Evolutionary conservation across 208 protist genomes (phyloP), one percentile per base, ranked within the genome.

Genomic region (Leishmania lainsoni): DNA sequence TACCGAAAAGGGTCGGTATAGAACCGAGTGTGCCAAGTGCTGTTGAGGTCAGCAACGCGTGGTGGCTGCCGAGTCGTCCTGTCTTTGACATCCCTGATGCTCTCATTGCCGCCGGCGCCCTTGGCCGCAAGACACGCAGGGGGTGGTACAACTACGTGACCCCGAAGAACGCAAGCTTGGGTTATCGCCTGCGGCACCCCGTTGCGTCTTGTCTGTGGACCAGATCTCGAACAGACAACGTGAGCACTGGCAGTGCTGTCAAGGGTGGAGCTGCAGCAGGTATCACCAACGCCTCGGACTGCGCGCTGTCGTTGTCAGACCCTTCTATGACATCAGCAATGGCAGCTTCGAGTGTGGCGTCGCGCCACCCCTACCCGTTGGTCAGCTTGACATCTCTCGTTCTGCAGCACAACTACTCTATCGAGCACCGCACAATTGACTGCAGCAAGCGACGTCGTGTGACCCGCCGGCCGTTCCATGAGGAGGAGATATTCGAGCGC

Each of bases 401-500:
- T 10, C 77, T 79, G 45, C 82, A 81, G 51, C 89, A 87, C 81
- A 94, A 96, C 78, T 89, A 93, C 32, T 79, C 78, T 2, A 84
- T 91, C 32, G 90, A 96, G 82, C 81, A 90, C 65, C 76, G 90
- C 61, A 86, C 91, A 26, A 78, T 97, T 1, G 68, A 84, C n/a
- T 84, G 79, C 58, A 93, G 91, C 79, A 80, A 84, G 59, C 70
- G 81, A 22, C 92, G 94, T 45, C 76, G 86, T 42, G 86, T 96
- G 68, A 79, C 88, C 26, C 90, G 90, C 8, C 91, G 93, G 35
- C 86, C 93, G 56, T 86, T 96, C 71, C 87, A 78, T 52, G 86
- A 94, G 20, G 86, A 90, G n/a, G 96, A 99, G 56, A 95, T 99
- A 39, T 79, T 94, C 22, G 93, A 98, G 66, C 89, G 93, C 68